Conservation (phyloP, 768 basidiomycete species). For the Boletus rex-veris region DNA sequence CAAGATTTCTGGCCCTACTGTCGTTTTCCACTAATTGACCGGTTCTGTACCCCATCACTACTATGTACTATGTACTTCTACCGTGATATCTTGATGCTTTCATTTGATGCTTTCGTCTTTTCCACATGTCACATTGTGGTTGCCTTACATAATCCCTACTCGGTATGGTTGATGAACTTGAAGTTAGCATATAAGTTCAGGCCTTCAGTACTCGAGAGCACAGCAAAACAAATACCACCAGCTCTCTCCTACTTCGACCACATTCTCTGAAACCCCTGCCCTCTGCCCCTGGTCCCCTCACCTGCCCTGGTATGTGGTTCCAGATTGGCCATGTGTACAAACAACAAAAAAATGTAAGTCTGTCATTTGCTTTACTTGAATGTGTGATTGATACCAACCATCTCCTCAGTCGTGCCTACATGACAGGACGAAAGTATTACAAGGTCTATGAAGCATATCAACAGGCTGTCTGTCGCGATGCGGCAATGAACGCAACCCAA, state of each 20-base stretch:
- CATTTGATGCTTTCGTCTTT: too few species aligned
- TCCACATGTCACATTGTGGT: too few species aligned
- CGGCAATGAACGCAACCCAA: conserved; percentile 86
- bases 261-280: conserved; percentile 76
- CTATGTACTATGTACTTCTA: too few species aligned
- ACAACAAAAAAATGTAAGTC: conserved; percentile 84
- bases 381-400: conserved; percentile 32
- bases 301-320: conserved; percentile 98
- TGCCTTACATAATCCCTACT: too few species aligned
- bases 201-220: conserved; percentile 5
- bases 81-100: too few species aligned
- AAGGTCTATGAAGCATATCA: conserved; percentile 99
- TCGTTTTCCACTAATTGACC: too few species aligned
- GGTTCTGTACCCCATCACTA: too few species aligned
- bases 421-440: conserved; percentile 98
- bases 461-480: conserved; percentile 93
- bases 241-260: conserved; percentile 89
- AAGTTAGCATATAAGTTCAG: too few species aligned
- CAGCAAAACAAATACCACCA: conserved; percentile 93
- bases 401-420: conserved; percentile 95
- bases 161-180: too few species aligned
- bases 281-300: conserved; percentile 79
- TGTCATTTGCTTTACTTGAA: not conserved
- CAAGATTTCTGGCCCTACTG: too few species aligned
- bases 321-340: conserved; percentile 99